phyloP scores from a whole-genome alignment of 805 yeast genomes.

The Kazachstania martiniae region DNA sequence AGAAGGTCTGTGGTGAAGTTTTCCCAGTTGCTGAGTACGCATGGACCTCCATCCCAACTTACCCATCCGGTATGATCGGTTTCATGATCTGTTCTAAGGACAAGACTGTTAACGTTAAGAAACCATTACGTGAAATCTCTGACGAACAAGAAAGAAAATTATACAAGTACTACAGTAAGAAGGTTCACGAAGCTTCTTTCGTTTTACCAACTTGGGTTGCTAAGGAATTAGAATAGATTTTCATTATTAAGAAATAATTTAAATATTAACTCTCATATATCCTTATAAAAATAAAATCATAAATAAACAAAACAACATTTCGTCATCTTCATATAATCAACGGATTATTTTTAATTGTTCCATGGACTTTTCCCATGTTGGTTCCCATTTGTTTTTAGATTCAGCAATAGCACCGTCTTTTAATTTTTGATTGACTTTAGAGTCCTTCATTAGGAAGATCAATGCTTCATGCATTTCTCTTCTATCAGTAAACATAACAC shows the following conservation, averaged over 20 bases:
- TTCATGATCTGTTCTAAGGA: slow-evolving; percentile 92
- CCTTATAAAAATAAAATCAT: too few relatives aligned
- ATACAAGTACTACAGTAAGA: slow-evolving; percentile 73
- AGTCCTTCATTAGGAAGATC: slow-evolving; percentile 26
- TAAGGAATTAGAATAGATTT: slow-evolving; percentile 30
- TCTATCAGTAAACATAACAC: slow-evolving; percentile 41
- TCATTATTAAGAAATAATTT: too few relatives aligned
- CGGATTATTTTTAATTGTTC: slow-evolving; percentile 13
- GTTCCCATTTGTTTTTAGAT: slow-evolving; percentile 59
- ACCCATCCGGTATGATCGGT: slow-evolving; percentile 97
- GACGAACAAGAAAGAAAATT: slow-evolving; percentile 51
- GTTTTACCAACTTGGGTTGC: slow-evolving; percentile 89
- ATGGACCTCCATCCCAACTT: slow-evolving; percentile 88
- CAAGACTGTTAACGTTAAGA: slow-evolving; percentile 46
- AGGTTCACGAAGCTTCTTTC: slow-evolving; percentile 80
- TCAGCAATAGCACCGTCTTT: slow-evolving; percentile 66
- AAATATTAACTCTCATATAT: too few relatives aligned
- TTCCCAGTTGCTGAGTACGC: slow-evolving; percentile 91
- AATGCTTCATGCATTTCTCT: slow-evolving; percentile 37
- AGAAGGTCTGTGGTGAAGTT: slow-evolving; percentile 68
- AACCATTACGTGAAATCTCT: slow-evolving; percentile 57
- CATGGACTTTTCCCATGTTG: slow-evolving; percentile 49
- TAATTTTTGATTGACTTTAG: slow-evolving; percentile 30
- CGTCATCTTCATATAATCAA: too few relatives aligned
- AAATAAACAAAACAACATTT: too few relatives aligned